Evolutionary conservation across 805 yeast genomes (phyloP), one percentile per base, ranked within the genome.

Genomic region (Groenewaldozyma tartarivorans): DNA sequence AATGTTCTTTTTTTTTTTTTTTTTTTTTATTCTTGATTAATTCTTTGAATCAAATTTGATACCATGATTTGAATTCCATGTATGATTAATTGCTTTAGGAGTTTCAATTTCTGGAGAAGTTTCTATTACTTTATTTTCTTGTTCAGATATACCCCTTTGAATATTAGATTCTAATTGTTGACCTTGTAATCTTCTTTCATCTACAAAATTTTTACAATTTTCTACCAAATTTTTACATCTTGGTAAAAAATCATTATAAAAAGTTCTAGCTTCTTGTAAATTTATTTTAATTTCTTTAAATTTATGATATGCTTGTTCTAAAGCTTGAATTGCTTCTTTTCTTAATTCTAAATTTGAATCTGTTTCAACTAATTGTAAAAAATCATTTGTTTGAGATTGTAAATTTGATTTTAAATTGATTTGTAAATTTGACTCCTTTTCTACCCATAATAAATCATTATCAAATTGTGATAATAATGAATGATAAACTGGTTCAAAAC

Each of bases 201-300:
- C 61, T n/a, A 75, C 70, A 54, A 64, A 80, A 13, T 63, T 61
- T 45, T 72, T 75, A 47, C 79, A 69, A 32, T 71, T 75, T 11
- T 60, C 58, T 32, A 71, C 52, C 17, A 77, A 68, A 2, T 50
- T 58, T 21, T 64, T 61, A 4, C 74, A 68, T 39, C 72, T 71
- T 5, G 57, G 57, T 22, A 69, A 61, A 45, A 84, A 72, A 40
- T 78, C 81, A 30, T 67, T 67, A 61, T 88, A 88, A 54, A 87
- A 87, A 40, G 69, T 68, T 0, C 73, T 51, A 0, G 95, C 96
- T 50, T 81, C 82, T 22, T 69, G 69, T 20, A 85, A 56, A 53
- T 83, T 81, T 4, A 67, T 62, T 15, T 69, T 57, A 2, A 84
- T 67, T 50, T 81, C 84, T 21, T 68, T 57, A 51, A 67, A 80